These are phyloP conservation scores for Hortiboletus campestris DNA, from an alignment of 768 basidiomycete genomes.

Conservation along the genomic window DNA sequence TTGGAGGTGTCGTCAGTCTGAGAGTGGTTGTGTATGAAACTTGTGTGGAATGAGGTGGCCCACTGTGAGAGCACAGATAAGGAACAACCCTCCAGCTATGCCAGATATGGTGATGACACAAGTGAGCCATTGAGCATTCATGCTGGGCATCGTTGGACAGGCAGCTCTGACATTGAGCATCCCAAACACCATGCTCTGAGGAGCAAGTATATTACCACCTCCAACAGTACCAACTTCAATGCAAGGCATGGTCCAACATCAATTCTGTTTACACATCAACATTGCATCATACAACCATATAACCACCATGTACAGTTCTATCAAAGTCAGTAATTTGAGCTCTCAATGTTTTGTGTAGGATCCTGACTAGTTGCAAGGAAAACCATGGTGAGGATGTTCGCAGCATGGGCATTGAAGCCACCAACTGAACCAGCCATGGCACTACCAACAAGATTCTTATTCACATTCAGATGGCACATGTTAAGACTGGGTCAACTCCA, in stretches of 20 bases:
- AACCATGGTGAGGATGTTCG: constrained; percentile 94
- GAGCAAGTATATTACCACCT: constrained; percentile 89
- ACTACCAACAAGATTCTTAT: constrained; percentile 97
- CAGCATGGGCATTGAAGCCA: constrained; percentile 98
- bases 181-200: constrained; percentile 52
- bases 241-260: constrained; percentile 97
- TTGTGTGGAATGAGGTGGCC: too few species aligned
- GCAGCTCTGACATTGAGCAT: too few species aligned
- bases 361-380: constrained; percentile 99
- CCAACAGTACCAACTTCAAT: constrained; percentile 99
- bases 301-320: constrained; percentile 79
- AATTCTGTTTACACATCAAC: constrained; percentile 45
- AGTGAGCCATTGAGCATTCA: too few species aligned
- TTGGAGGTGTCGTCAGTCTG: too few species aligned
- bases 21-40: too few species aligned
- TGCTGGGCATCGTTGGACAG: too few species aligned
- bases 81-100: too few species aligned
- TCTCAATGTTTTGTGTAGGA: constrained; percentile 98
- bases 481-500: too few species aligned
- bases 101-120: too few species aligned
- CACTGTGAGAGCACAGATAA: too few species aligned
- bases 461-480: too few species aligned
- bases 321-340: constrained; percentile 96
- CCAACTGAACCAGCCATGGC: constrained; percentile 99
- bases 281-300: background rate